Evolutionary conservation across 805 yeast genomes (phyloP), one percentile per base, ranked within the genome.

Genomic region (Ogataea haglerorum): DNA sequence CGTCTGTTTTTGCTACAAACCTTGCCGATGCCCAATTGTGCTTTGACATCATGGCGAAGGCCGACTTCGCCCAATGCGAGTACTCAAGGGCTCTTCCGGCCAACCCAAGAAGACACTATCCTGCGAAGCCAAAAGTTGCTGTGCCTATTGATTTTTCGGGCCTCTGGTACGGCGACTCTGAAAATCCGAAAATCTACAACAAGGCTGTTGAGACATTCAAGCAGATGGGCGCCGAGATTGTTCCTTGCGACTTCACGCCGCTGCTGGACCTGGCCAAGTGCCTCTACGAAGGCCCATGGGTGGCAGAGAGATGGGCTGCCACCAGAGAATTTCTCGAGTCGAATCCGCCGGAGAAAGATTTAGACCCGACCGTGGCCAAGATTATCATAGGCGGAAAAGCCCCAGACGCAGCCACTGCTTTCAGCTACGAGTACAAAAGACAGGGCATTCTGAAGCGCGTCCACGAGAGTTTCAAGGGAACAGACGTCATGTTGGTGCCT

Each of bases 271-370:
- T 91, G 42, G 99, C 98, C 13, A 78, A 78, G 52, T 85, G 93
- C 57, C 72, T 91, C 26, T 91, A 91, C 60, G 97, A 91, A 58
- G 99, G 99, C 43, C 85, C 98, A n/a, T 91, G 99, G 99, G 98
- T 91, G 9, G 87, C 95, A 17, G 99, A 91, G 68, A 77, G 99
- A 53, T 89, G 80, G 66, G 80, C 87, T 47, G 96, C 96, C 18
- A 76, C 80, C 26, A 75, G 78, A 52, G 86, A 83, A 30, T 85
- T 84, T 51, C 72, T 86, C 42, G 76, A 76, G 21, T 70, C 84
- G 6, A 74, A 80, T 56, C 89, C 93, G 14, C 87, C 93, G 23
- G 69, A 61, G 30, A 72, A 74, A 24, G 73, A 83, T 35, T 68
- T 91, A 53, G 96, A 91, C 61, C 95, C 96, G 36, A 85, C 88